Conservation (phyloP, 2,329 filamentous ascomycete species). For the Aspergillus persii region DNA sequence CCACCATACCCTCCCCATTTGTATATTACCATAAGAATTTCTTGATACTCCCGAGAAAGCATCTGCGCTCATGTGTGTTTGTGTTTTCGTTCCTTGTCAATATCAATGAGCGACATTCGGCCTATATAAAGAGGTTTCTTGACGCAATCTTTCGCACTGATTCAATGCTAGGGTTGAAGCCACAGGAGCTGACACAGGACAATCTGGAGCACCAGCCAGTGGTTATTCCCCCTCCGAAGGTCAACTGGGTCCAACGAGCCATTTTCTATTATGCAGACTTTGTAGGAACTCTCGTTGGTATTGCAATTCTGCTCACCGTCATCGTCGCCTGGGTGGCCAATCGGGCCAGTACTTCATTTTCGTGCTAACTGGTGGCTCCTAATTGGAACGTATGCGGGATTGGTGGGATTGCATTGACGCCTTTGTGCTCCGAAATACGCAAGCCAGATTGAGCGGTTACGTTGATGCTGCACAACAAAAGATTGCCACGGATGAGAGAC, state of each 20-base stretch:
- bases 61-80: slow-evolving; percentile 44
- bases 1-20: no score
- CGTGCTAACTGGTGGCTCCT: slow-evolving; percentile 49
- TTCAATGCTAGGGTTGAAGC: slow-evolving; percentile 13
- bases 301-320: slow-evolving; percentile 39
- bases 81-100: slow-evolving; percentile 28
- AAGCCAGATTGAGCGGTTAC: slow-evolving; percentile 27
- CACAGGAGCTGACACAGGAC: slow-evolving; percentile 18
- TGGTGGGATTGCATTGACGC: slow-evolving; percentile 47
- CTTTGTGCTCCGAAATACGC: slow-evolving; percentile 48
- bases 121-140: slow-evolving; percentile 13
- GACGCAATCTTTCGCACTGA: slow-evolving; percentile 22
- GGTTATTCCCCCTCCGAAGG: slow-evolving; percentile 30
- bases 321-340: slow-evolving; percentile 38
- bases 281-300: slow-evolving; percentile 43
- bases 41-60: no score
- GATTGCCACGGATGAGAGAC: no score
- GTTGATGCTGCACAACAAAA: no score
- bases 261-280: slow-evolving; percentile 43
- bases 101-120: slow-evolving; percentile 20
- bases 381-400: slow-evolving; percentile 49
- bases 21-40: no score
- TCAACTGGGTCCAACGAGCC: slow-evolving; percentile 34
- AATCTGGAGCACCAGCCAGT: slow-evolving; percentile 32
- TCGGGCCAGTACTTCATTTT: slow-evolving; percentile 42